These are phyloP conservation scores for Nidularia sp. DNA, from an alignment of 768 basidiomycete genomes.

Conservation along the genomic window DNA sequence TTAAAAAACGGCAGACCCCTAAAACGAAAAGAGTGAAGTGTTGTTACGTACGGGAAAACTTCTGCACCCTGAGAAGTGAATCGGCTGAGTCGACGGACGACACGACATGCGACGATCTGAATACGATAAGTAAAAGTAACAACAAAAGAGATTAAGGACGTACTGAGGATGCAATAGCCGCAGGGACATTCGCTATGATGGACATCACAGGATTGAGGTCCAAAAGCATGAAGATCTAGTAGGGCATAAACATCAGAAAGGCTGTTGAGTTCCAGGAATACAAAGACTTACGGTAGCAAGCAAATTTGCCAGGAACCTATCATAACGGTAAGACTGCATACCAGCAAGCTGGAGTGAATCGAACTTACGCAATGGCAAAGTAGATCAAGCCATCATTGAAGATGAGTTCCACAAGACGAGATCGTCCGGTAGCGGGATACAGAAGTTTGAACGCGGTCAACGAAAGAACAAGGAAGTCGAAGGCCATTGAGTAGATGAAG, in stretches of 20 bases:
- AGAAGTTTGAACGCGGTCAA: conserved; percentile 62
- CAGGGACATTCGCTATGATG: conserved; percentile 70
- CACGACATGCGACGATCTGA: conserved; percentile 59
- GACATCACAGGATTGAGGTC: conserved; percentile 72
- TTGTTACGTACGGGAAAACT: conserved; percentile 45
- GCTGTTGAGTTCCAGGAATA: neutral
- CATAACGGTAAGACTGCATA: neutral
- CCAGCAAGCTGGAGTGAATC: neutral
- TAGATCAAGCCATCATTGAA: conserved; percentile 73
- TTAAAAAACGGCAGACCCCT: neutral
- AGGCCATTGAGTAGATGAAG: conserved; percentile 73
- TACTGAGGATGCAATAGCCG: conserved; percentile 64
- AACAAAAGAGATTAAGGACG: conserved; percentile 11
- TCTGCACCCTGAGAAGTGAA: conserved; percentile 47
- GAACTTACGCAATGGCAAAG: conserved; percentile 63
- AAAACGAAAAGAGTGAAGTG: neutral
- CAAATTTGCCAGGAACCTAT: conserved; percentile 64
- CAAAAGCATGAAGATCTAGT: conserved; percentile 56
- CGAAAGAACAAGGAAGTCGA: conserved; percentile 60
- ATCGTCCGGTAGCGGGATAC: conserved; percentile 37
- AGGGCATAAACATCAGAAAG: conserved; percentile 1
- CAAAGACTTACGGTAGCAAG: conserved; percentile 52
- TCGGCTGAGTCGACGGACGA: conserved; percentile 62
- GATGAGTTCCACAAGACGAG: conserved; percentile 58
- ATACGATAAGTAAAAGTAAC: neutral